These are phyloP conservation scores for Krasilnikovozyma curviuscula DNA, from an alignment of 768 basidiomycete genomes.

Conservation along the genomic window DNA sequence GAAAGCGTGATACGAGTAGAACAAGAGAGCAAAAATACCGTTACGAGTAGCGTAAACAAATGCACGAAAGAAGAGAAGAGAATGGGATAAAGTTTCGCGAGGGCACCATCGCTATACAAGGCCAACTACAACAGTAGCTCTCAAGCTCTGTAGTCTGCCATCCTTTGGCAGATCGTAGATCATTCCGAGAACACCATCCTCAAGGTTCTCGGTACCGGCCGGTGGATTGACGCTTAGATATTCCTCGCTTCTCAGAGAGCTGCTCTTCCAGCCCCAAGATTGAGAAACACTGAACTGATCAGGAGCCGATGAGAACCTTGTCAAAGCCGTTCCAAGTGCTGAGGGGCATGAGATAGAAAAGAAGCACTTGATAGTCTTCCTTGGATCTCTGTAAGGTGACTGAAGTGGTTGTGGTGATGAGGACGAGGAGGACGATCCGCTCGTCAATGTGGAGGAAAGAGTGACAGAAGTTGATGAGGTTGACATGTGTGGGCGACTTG, in stretches of 20 bases:
- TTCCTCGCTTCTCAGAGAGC: constrained; percentile 36
- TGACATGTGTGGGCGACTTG: constrained; percentile 15
- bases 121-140: constrained; percentile 62
- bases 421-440: no score
- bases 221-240: constrained; percentile 19
- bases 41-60: no score
- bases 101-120: constrained; percentile 34
- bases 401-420: constrained; percentile 32
- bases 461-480: constrained; percentile 17
- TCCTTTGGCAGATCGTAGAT: constrained; percentile 21
- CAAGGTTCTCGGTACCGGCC: constrained; percentile 14
- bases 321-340: constrained; percentile 59
- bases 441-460: constrained; percentile 12
- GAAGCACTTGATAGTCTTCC: constrained; percentile 51
- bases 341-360: constrained; percentile 68
- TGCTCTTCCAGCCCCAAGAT: constrained; percentile 85
- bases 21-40: no score
- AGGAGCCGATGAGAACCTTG: constrained; percentile 65
- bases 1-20: no score
- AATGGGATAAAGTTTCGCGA: no score
- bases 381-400: constrained; percentile 46
- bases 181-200: constrained; percentile 30
- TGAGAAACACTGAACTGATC: constrained; percentile 68
- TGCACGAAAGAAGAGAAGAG: no score
- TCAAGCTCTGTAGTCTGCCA: constrained; percentile 41